Base-by-base conservation (phyloP, 768 basidiomycete genomes). In the Asterophora parasitica region DNA sequence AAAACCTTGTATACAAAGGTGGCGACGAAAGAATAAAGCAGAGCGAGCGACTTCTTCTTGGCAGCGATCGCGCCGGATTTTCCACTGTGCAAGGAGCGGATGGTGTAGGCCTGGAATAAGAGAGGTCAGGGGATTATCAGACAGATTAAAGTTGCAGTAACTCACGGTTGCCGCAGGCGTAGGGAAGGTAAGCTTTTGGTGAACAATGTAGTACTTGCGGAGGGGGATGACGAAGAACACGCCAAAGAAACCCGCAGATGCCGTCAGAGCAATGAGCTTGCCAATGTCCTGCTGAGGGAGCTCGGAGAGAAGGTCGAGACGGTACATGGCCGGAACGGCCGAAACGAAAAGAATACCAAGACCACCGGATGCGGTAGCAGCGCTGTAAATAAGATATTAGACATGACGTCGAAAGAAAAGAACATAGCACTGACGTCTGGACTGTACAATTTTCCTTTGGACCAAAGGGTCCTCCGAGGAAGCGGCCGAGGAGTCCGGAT, bases 381-480 rank as follows among this genome's bases (percentile, higher is more conserved):
- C 76, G 54, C 75, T 74, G 48, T 5, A 33, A n/a, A 13, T 41
- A 26, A 20, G 8, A 35, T 42, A 45, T 44, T 35, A 31, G 35
- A 6, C 6, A 41, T 7, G n/a, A 12, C 17, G 13, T 19, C 6
- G 5, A 13, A 12, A 33, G 6, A 13, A 40, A 27, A 30, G 19
- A 37, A n/a, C 40, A 54, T 9, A 19, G 15, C 7, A 33, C 58
- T 58, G 31, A 73, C 73, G 67, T 74, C 61, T 81, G 79, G 19
- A 79, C 77, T 4, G 78, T 80, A 61, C 79, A 79, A 58, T 83
- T 82, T 61, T 85, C 82, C 61, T 83, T 83, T 10, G 80, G 81
- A 20, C 78, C 78, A 60, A 82, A 81, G 51, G 73, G 66, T 11
- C 80, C 83, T 11, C 79, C 78, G 16, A 79, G 63, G 36, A 75